These are phyloP conservation scores for Starmerella apicola DNA, from an alignment of 805 yeast species.

Conservation along the genomic window DNA sequence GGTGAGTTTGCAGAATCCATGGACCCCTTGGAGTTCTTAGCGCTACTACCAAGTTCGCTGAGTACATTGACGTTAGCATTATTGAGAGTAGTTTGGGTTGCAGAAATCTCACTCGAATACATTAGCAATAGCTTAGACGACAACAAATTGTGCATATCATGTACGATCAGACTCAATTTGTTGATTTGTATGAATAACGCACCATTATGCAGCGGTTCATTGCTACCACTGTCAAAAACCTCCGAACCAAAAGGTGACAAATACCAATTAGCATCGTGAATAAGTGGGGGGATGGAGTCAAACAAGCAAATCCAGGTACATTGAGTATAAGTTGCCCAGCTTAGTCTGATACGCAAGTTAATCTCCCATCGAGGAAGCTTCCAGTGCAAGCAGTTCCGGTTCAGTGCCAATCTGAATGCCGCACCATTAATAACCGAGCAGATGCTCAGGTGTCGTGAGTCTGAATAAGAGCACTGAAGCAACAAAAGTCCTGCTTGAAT, in stretches of 20 bases:
- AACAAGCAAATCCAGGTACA: constrained; percentile 82
- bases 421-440: constrained; percentile 78
- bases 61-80: constrained; percentile 13
- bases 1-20: background rate
- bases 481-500: constrained; percentile 33
- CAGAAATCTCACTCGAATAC: constrained; percentile 16
- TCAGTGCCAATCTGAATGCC: constrained; percentile 83
- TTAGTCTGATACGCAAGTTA: constrained; percentile 71
- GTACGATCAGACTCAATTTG: constrained; percentile 26
- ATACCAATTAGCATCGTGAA: constrained; percentile 61
- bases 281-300: constrained; percentile 77
- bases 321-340: constrained; percentile 92
- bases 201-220: constrained; percentile 14
- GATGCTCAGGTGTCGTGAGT: constrained; percentile 66
- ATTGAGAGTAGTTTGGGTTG: constrained; percentile 13
- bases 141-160: constrained; percentile 30
- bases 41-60: background rate
- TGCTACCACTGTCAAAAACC: constrained; percentile 24
- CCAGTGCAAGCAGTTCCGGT: constrained; percentile 86
- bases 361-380: constrained; percentile 91
- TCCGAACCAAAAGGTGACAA: constrained; percentile 31
- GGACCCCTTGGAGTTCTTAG: background rate
- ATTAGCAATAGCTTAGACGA: constrained; percentile 12
- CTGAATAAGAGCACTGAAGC: constrained; percentile 39
- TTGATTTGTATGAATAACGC: constrained; percentile 27